These are phyloP conservation scores for Arthrobotrys megalospora DNA, from an alignment of 2,329 filamentous ascomycete genomes.

Conservation along the genomic window DNA sequence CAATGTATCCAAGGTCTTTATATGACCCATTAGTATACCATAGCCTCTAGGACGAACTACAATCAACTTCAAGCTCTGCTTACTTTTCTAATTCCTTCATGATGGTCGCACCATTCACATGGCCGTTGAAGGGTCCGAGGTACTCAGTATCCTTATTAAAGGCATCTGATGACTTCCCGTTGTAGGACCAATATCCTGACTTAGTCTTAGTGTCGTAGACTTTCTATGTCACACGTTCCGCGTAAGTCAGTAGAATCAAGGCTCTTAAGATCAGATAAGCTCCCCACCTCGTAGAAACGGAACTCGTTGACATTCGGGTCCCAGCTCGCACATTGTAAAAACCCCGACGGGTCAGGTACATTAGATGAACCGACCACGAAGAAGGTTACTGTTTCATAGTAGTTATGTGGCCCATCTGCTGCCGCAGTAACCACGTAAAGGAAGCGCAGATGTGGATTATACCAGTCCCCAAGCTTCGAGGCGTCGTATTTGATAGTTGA, in stretches of 20 bases:
- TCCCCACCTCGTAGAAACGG: slow-evolving; percentile 2
- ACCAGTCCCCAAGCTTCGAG: slow-evolving; percentile 1
- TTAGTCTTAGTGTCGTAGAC: not conserved
- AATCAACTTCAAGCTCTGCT: not conserved
- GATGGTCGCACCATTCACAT: not conserved
- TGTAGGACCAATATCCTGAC: not conserved
- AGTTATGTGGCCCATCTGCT: not conserved
- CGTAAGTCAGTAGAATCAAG: no score
- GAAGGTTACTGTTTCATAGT: slow-evolving; percentile 2
- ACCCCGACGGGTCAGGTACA: not conserved
- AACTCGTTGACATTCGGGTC: not conserved
- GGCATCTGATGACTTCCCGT: slow-evolving; percentile 2
- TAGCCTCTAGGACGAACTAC: not conserved
- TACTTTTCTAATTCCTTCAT: not conserved
- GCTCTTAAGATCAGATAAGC: not conserved
- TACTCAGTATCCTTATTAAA: slow-evolving; percentile 2
- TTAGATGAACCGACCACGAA: not conserved
- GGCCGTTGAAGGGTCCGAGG: not conserved
- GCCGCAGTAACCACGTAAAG: not conserved
- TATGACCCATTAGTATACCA: not conserved
- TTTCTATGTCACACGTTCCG: not conserved
- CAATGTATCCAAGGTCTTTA: not conserved
- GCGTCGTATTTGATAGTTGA: slow-evolving; percentile 1
- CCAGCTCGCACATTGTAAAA: no score
- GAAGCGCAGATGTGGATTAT: not conserved